Evolutionary conservation across 2,329 filamentous ascomycete species (phyloP).

Genomic region (Triangularia verruculosa): DNA sequence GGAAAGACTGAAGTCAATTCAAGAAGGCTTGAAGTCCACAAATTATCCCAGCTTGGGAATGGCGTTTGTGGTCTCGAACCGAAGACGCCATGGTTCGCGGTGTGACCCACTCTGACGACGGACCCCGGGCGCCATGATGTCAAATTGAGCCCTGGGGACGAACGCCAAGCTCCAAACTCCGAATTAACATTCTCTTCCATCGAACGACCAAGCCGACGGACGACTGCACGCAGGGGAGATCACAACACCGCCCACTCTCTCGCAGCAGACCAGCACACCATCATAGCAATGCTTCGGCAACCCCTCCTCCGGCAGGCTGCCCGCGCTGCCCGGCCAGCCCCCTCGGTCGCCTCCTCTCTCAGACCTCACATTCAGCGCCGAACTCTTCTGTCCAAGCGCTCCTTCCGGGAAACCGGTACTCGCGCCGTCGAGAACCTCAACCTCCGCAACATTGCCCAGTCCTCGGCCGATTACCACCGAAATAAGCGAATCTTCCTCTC

Average conservation of each 20-base stretch:
- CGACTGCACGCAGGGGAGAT: not conserved
- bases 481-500: constrained; percentile 51
- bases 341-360: not conserved
- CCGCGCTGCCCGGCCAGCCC: constrained; percentile 18
- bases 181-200: not conserved
- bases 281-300: constrained; percentile 35
- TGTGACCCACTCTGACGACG: constrained; percentile 1
- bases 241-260: not conserved
- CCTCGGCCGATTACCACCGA: constrained; percentile 49
- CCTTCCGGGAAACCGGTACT: constrained; percentile 17
- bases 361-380: constrained; percentile 29
- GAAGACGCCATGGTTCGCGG: not conserved
- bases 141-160: constrained; percentile 3
- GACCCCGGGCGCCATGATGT: constrained; percentile 4
- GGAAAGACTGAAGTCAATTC: not conserved
- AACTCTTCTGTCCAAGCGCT: constrained; percentile 34
- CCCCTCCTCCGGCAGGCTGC: constrained; percentile 28
- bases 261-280: not conserved
- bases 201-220: not conserved
- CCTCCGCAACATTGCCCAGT: constrained; percentile 45
- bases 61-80: not conserved
- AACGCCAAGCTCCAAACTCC: not conserved
- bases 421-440: constrained; percentile 48
- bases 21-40: not conserved
- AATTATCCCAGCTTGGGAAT: not conserved